A percentile compares a stretch with the other conserved stretches of the same genome.
phyloP scores from a whole-genome alignment of 2,329 filamentous ascomycete genomes.

The Colletotrichum graminicola region DNA sequence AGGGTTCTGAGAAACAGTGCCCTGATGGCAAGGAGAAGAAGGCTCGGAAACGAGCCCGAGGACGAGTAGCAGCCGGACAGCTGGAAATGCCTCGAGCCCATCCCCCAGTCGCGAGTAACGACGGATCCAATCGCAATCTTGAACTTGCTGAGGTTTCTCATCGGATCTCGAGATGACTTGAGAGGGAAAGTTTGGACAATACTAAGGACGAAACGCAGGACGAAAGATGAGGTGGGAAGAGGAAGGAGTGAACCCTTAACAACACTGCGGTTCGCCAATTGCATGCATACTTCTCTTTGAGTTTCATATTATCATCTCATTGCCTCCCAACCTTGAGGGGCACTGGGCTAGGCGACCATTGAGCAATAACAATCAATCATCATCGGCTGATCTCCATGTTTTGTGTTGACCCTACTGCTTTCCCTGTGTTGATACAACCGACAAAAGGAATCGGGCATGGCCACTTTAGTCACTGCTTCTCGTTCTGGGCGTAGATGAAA shows the following conservation, averaged over 20 bases:
- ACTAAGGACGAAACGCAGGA: too few species aligned
- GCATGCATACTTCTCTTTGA: not conserved
- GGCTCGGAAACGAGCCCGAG: not conserved
- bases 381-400: not conserved
- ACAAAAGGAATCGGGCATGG: too few species aligned
- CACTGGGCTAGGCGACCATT: not conserved
- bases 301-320: too few species aligned
- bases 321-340: too few species aligned
- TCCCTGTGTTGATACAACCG: not conserved
- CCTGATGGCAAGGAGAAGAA: not conserved
- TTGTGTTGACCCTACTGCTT: not conserved
- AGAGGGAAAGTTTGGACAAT: not conserved
- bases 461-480: conserved; percentile 49
- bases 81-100: not conserved
- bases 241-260: not conserved
- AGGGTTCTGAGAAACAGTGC: too few species aligned
- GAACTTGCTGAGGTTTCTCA: not conserved
- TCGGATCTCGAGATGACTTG: not conserved
- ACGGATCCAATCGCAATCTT: not conserved
- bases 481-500: conserved; percentile 56
- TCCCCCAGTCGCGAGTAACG: not conserved
- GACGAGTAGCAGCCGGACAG: not conserved
- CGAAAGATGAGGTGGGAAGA: not conserved
- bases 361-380: not conserved
- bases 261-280: not conserved